A percentile compares a stretch with the other conserved stretches of the same genome.
Evolutionary conservation across 768 basidiomycete species (phyloP).

Genomic region (Boletus huronensis): DNA sequence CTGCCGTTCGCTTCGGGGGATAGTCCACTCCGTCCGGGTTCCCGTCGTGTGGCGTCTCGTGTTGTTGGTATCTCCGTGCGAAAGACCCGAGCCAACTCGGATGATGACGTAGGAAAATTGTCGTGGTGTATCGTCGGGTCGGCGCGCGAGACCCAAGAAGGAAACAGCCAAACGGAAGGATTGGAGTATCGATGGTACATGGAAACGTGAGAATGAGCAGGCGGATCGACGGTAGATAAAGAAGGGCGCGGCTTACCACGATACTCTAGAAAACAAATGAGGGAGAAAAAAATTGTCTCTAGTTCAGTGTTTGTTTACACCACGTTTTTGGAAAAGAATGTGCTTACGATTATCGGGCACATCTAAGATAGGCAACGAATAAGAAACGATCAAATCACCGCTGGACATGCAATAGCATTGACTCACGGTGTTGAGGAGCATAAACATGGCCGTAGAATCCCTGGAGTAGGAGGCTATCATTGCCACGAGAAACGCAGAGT

Average conservation of each 20-base stretch:
- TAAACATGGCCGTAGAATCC: background rate
- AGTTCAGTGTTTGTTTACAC: background rate
- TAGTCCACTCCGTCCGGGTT: background rate
- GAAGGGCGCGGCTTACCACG: background rate
- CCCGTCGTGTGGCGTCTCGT: background rate
- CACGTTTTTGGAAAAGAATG: background rate
- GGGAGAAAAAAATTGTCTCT: background rate
- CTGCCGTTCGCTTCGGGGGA: background rate
- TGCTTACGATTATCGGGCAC: background rate
- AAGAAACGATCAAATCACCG: background rate
- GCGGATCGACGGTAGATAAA: background rate
- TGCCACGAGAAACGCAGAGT: background rate
- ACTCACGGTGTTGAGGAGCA: background rate
- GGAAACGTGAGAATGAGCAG: background rate
- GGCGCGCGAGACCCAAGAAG: constrained; percentile 6
- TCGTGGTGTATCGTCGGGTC: background rate
- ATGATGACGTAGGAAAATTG: constrained; percentile 13
- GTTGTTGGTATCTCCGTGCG: constrained; percentile 11
- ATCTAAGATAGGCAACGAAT: background rate
- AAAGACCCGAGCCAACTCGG: constrained; percentile 22
- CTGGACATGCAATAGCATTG: background rate
- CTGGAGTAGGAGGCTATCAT: background rate
- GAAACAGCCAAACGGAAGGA: constrained; percentile 7
- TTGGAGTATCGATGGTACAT: background rate
- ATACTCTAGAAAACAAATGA: background rate